phyloP scores from a whole-genome alignment of 768 basidiomycete genomes.

The Suillus brevipes region DNA sequence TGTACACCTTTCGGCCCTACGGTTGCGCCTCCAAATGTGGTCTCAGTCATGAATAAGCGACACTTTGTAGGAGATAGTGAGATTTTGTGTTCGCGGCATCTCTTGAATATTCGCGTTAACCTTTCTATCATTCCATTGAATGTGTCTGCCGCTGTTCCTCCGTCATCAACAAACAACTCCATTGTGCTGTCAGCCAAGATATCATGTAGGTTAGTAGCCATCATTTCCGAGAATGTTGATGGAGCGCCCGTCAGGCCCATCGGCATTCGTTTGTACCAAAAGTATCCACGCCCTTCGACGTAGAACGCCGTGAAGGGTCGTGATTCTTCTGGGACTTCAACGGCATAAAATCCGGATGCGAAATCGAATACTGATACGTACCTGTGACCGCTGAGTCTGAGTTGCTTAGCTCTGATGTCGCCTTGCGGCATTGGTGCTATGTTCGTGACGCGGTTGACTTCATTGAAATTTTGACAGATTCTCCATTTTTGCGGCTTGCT shows the following conservation, averaged over 20 bases:
- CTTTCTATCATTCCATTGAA: no score
- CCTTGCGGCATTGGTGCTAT: slow-evolving; percentile 24
- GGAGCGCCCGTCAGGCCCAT: slow-evolving; percentile 28
- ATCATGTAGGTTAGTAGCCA: no score
- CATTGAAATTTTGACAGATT: slow-evolving; percentile 30
- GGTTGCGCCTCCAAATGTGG: no score
- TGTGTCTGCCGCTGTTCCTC: no score
- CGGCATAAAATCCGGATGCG: slow-evolving; percentile 25
- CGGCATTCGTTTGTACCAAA: slow-evolving; percentile 22
- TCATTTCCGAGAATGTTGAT: slow-evolving; percentile 11
- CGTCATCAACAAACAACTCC: slow-evolving; percentile 41
- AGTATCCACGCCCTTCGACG: slow-evolving; percentile 22
- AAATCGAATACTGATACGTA: slow-evolving; percentile 26
- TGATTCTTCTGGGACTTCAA: slow-evolving; percentile 14
- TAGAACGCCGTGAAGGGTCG: slow-evolving; percentile 24
- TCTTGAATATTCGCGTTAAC: no score
- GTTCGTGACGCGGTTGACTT: slow-evolving; percentile 20
- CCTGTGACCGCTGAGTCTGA: slow-evolving; percentile 17
- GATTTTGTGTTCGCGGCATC: no score
- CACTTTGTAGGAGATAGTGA: no score
- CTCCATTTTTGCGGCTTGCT: slow-evolving; percentile 36
- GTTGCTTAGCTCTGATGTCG: slow-evolving; percentile 22
- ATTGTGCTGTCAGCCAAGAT: slow-evolving; percentile 10
- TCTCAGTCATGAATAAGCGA: no score
- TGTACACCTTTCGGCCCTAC: no score